Percentiles rank a stretch among this genome's conserved stretches.
Conservation (phyloP, 441 rosid genomes). For the Adansonia rubrostipa region DNA sequence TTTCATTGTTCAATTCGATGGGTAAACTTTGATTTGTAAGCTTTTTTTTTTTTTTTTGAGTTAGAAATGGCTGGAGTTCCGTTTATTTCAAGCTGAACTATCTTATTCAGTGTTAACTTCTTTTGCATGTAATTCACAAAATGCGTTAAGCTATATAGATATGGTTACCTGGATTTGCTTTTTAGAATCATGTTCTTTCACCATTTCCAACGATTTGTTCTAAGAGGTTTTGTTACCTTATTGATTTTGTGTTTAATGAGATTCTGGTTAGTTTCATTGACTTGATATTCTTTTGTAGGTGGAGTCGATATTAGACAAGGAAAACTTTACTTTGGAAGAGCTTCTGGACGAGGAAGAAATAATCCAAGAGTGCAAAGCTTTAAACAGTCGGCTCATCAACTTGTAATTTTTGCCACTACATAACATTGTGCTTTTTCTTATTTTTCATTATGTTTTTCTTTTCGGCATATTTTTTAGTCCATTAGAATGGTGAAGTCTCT, state of each 20-base stretch:
- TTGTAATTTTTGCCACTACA: slow-evolving; percentile 52
- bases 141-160: neutral
- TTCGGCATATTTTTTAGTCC: neutral
- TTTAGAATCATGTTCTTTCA: neutral
- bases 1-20: neutral
- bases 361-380: slow-evolving; percentile 97
- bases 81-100: slow-evolving; percentile 2
- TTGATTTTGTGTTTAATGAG: neutral
- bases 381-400: slow-evolving; percentile 85
- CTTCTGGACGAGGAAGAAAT: slow-evolving; percentile 97
- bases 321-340: slow-evolving; percentile 86
- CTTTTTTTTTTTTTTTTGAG: neutral
- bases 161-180: slow-evolving; percentile 8
- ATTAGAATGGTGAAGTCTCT: neutral
- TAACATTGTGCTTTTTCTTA: neutral
- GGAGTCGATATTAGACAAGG: slow-evolving; percentile 87
- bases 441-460: neutral
- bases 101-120: neutral
- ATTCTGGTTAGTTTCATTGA: neutral
- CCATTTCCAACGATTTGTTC: neutral
- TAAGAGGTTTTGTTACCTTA: neutral
- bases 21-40: neutral
- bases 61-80: neutral
- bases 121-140: neutral
- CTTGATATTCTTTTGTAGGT: slow-evolving; percentile 50